Conservation (phyloP, 2,329 filamentous ascomycete genomes). For the Teratosphaeriaceae sp. region DNA sequence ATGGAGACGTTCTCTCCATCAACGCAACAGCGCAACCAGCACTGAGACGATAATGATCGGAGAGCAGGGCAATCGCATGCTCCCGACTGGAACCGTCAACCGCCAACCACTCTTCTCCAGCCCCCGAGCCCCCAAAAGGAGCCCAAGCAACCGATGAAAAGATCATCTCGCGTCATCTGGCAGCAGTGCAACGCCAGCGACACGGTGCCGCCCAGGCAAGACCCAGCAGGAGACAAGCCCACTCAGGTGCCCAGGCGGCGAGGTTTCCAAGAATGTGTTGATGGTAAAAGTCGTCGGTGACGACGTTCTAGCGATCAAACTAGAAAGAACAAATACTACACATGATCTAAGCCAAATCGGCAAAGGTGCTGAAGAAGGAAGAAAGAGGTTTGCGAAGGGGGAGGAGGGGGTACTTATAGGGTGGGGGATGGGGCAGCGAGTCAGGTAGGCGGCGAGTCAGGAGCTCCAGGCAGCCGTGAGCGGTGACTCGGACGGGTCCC, state of each 20-base stretch:
- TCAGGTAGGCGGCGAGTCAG: constrained; percentile 1
- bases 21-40: no score
- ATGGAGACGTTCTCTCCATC: no score
- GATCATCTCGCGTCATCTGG: constrained; percentile 1
- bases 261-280: neutral
- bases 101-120: constrained; percentile 4
- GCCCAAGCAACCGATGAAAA: constrained; percentile 1
- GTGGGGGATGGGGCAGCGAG: neutral
- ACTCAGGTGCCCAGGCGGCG: neutral
- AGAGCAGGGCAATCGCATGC: no score
- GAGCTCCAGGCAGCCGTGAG: neutral
- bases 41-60: no score
- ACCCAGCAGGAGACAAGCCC: no score
- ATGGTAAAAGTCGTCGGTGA: neutral
- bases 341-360: constrained; percentile 1
- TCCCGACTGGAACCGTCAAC: no score
- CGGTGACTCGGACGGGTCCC: no score
- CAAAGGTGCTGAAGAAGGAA: constrained; percentile 2
- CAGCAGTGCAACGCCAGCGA: constrained; percentile 4
- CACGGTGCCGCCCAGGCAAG: neutral
- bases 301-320: constrained; percentile 1
- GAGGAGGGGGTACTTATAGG: neutral
- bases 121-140: neutral
- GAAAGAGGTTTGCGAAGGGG: neutral
- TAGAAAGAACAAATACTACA: constrained; percentile 6